Conservation (phyloP, 495 filamentous ascomycete genomes). For the Ascodesmis nigricans region DNA sequence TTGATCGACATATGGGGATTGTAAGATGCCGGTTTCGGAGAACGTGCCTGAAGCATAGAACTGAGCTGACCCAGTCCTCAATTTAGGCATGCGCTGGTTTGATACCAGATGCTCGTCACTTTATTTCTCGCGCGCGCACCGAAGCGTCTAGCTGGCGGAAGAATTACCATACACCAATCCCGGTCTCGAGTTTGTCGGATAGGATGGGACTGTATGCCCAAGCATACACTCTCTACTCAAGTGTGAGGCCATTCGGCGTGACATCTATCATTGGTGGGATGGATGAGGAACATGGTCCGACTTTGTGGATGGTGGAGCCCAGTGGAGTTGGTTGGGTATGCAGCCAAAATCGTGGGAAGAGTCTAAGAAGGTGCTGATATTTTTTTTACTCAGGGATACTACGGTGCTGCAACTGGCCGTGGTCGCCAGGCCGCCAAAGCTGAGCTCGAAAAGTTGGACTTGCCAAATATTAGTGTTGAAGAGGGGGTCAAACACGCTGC, state of each 20-base stretch:
- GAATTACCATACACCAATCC: slow-evolving; percentile 77
- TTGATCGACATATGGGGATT: slow-evolving; percentile 82
- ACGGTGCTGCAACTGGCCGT: slow-evolving; percentile 90
- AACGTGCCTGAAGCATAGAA: no score
- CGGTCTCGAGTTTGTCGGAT: slow-evolving; percentile 61
- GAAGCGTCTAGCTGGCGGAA: slow-evolving; percentile 77
- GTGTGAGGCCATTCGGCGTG: slow-evolving; percentile 86
- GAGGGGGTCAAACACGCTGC: slow-evolving; percentile 92
- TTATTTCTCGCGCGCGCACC: slow-evolving; percentile 78
- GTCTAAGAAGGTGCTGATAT: slow-evolving; percentile 10
- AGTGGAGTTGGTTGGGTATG: slow-evolving; percentile 83
- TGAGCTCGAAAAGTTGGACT: slow-evolving; percentile 89
- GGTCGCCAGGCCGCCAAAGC: slow-evolving; percentile 89
- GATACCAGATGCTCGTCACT: slow-evolving; percentile 83
- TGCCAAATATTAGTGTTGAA: slow-evolving; percentile 55
- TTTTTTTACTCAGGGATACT: slow-evolving; percentile 48
- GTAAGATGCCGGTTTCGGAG: no score
- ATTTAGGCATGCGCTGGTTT: slow-evolving; percentile 74
- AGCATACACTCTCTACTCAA: slow-evolving; percentile 89
- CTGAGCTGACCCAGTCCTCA: no score
- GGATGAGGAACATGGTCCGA: slow-evolving; percentile 80
- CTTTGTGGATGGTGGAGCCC: slow-evolving; percentile 95
- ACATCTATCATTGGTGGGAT: slow-evolving; percentile 86
- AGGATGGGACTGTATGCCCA: slow-evolving; percentile 90
- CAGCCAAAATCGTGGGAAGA: not conserved